Base-by-base conservation (phyloP, 164 flowering plant species). In the Magnolia sinica region DNA sequence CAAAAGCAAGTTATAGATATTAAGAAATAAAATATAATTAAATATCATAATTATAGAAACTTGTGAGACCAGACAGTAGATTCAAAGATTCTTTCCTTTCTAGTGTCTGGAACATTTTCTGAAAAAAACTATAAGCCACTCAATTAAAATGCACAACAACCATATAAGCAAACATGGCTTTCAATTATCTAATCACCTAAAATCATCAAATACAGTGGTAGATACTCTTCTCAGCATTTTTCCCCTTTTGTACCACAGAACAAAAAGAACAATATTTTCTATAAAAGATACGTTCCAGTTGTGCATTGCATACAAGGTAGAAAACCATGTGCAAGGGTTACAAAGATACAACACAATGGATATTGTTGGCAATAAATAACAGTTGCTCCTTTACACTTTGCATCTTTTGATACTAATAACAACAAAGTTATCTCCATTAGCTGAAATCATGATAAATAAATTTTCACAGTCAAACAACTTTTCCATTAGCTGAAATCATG, bases 31-130 rank as follows among this genome's bases (percentile, higher is more conserved):
- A n/a, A n/a, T n/a, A n/a, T n/a, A n/a, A n/a, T n/a, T n/a, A n/a
- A n/a, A n/a, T n/a, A n/a, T n/a, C n/a, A n/a, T n/a, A n/a, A n/a
- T n/a, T n/a, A n/a, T n/a, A n/a, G n/a, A n/a, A n/a, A n/a, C n/a
- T n/a, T n/a, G n/a, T n/a, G n/a, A n/a, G n/a, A n/a, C n/a, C n/a
- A n/a, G n/a, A n/a, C n/a, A n/a, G n/a, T n/a, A n/a, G n/a, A n/a
- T n/a, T n/a, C n/a, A n/a, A n/a, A 23, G 76, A 75, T 81, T 87
- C 91, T 75, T 84, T 82, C 76, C 37, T 84, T 74, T 87, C 89
- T 75, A 88, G 61, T 75, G 31, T 82, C 92, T 91, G 82, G 27
- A 78, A 71, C 61, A 68, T 55, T 70, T 68, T 71, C 45, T 7
- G 29, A 37, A 55, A 55, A 16, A 0, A 55, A 55, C 16, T 3